phyloP scores from a whole-genome alignment of 805 yeast genomes.

The Candida tibetensis region DNA sequence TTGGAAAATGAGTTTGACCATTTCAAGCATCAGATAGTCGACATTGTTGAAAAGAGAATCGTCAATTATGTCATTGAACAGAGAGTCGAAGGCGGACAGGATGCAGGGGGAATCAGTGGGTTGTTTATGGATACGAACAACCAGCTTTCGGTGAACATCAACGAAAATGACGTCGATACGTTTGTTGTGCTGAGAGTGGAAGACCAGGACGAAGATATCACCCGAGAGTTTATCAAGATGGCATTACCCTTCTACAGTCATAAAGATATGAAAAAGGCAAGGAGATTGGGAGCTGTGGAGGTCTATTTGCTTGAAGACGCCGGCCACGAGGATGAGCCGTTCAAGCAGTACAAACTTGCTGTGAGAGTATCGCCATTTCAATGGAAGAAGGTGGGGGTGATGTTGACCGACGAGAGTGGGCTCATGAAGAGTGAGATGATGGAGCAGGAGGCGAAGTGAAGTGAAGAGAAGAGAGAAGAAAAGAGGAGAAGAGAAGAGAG shows the following conservation, averaged over 20 bases:
- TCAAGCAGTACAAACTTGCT: slow-evolving; percentile 16
- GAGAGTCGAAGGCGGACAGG: not conserved
- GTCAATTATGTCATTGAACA: slow-evolving; percentile 23
- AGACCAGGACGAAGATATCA: slow-evolving; percentile 3
- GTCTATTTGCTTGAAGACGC: slow-evolving; percentile 26
- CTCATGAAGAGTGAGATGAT: slow-evolving; percentile 4
- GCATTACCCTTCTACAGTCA: slow-evolving; percentile 30
- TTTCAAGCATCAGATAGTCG: slow-evolving; percentile 28
- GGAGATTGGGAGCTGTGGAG: slow-evolving; percentile 32
- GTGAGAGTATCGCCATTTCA: slow-evolving; percentile 18
- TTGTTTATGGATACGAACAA: slow-evolving; percentile 29
- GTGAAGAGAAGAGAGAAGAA: too few relatives aligned
- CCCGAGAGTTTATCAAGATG: slow-evolving; percentile 27
- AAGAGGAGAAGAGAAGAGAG: too few relatives aligned
- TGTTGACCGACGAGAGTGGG: not conserved
- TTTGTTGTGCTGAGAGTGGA: slow-evolving; percentile 23
- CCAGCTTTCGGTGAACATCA: slow-evolving; percentile 29
- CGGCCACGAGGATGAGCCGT: slow-evolving; percentile 3
- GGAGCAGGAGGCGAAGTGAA: slow-evolving; percentile 3
- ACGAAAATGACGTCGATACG: slow-evolving; percentile 22
- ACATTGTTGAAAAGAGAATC: slow-evolving; percentile 23
- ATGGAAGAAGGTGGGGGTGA: not conserved
- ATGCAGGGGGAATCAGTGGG: not conserved
- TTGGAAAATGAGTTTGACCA: slow-evolving; percentile 38
- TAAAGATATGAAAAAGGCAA: slow-evolving; percentile 16